A percentile compares a stretch with the other conserved stretches of the same genome.
phyloP scores from a whole-genome alignment of 2,329 filamentous ascomycete genomes.

The Metarhizium sp. region DNA sequence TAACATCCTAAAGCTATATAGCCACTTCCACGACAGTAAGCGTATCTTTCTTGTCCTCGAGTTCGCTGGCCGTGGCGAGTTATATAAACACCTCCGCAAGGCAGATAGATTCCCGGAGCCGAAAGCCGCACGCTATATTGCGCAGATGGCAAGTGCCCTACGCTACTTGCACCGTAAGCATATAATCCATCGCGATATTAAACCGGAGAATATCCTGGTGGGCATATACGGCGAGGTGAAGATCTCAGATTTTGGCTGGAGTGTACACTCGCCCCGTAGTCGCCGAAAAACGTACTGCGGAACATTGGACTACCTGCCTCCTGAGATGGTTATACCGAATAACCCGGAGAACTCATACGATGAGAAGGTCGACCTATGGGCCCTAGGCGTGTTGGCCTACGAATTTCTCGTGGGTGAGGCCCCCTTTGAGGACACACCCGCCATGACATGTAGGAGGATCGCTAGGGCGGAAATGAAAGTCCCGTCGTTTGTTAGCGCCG shows the following conservation, averaged over 20 bases:
- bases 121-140: slow-evolving; percentile 61
- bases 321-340: slow-evolving; percentile 14
- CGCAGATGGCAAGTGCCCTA: slow-evolving; percentile 50
- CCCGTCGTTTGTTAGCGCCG: slow-evolving; percentile 9
- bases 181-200: slow-evolving; percentile 22
- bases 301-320: slow-evolving; percentile 19
- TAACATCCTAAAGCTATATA: slow-evolving; percentile 53
- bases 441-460: slow-evolving; percentile 13
- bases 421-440: slow-evolving; percentile 14
- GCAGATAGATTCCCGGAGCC: slow-evolving; percentile 58
- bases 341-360: slow-evolving; percentile 6
- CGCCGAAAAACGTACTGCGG: slow-evolving; percentile 16
- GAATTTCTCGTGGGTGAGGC: slow-evolving; percentile 15
- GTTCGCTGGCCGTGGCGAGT: slow-evolving; percentile 54
- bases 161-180: slow-evolving; percentile 20
- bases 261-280: slow-evolving; percentile 16
- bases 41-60: slow-evolving; percentile 65
- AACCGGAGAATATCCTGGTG: slow-evolving; percentile 25
- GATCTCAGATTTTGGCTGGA: slow-evolving; percentile 19
- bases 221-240: slow-evolving; percentile 19
- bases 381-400: slow-evolving; percentile 16
- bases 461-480: slow-evolving; percentile 13
- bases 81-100: slow-evolving; percentile 61
- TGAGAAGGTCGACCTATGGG: slow-evolving; percentile 13
- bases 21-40: slow-evolving; percentile 63